Percentiles rank a stretch among this genome's conserved stretches.
These are phyloP conservation scores for Trichoderma aggressivum DNA, from an alignment of 2,329 filamentous ascomycete species.

Conservation along the genomic window DNA sequence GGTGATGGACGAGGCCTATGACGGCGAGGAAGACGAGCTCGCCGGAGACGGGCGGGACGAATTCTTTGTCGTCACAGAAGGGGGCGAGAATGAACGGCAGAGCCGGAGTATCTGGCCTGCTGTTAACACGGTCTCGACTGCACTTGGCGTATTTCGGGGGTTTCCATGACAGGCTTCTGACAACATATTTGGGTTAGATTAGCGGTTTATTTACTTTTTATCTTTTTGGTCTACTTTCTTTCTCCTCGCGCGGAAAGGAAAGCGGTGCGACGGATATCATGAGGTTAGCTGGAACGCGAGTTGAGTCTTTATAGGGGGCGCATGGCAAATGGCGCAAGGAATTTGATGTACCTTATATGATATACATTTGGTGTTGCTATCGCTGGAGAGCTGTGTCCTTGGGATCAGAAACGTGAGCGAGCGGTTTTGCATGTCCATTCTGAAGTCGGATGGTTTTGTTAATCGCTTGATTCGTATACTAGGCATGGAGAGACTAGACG, in stretches of 20 bases:
- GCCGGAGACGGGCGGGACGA: constrained; percentile 24
- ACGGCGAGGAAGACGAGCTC: background rate
- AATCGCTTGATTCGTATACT: background rate
- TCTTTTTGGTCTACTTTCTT: background rate
- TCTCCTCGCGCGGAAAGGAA: background rate
- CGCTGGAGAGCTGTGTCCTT: background rate
- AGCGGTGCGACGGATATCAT: background rate
- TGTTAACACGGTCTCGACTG: background rate
- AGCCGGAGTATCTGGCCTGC: background rate
- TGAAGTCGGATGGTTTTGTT: background rate
- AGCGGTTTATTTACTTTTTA: background rate
- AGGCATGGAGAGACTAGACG: background rate
- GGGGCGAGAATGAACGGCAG: background rate
- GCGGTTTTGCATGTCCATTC: background rate
- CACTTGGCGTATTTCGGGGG: constrained; percentile 1
- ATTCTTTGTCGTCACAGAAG: constrained; percentile 32
- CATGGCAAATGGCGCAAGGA: background rate
- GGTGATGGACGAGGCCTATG: background rate
- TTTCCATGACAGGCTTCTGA: background rate
- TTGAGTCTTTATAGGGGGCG: background rate
- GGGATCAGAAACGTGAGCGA: background rate
- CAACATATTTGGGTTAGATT: background rate
- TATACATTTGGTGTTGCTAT: background rate
- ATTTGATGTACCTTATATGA: background rate
- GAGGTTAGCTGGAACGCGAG: background rate